Conservation (phyloP, 352 stramenopile species). For the Phytophthora meadii region DNA sequence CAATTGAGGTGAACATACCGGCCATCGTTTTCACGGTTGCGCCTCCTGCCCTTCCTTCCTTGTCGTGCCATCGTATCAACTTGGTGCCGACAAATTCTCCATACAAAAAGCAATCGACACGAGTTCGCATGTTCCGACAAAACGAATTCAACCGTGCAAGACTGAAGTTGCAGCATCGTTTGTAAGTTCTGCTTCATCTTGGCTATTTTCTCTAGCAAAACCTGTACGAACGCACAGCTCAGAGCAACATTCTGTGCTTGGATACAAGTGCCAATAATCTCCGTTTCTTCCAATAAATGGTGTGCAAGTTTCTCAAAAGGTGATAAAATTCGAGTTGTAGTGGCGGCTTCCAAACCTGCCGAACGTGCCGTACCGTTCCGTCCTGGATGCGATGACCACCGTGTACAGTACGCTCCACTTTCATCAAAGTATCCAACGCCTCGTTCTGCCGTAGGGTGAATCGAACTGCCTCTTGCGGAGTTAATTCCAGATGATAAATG, state of each 20-base stretch:
- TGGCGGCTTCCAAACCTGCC: not conserved
- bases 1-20: slow-evolving; percentile 62
- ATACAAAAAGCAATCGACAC: slow-evolving; percentile 65
- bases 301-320: slow-evolving; percentile 74
- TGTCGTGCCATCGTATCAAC: slow-evolving; percentile 55
- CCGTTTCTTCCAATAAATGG: slow-evolving; percentile 77
- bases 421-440: slow-evolving; percentile 30
- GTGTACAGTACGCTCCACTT: slow-evolving; percentile 16
- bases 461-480: slow-evolving; percentile 8
- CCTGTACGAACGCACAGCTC: slow-evolving; percentile 67
- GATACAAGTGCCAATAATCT: slow-evolving; percentile 68
- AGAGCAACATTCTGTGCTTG: slow-evolving; percentile 70
- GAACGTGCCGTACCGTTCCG: slow-evolving; percentile 4
- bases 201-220: slow-evolving; percentile 65
- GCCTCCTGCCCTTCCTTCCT: slow-evolving; percentile 26
- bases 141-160: slow-evolving; percentile 46
- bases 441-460: not conserved
- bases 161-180: slow-evolving; percentile 36
- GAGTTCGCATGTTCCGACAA: slow-evolving; percentile 68
- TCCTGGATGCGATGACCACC: slow-evolving; percentile 3
- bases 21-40: slow-evolving; percentile 25
- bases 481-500: not conserved
- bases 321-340: slow-evolving; percentile 37
- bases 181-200: slow-evolving; percentile 50
- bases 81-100: slow-evolving; percentile 68